Base-by-base conservation (phyloP, 345 rosid species). In the Clarkia xantiana region DNA sequence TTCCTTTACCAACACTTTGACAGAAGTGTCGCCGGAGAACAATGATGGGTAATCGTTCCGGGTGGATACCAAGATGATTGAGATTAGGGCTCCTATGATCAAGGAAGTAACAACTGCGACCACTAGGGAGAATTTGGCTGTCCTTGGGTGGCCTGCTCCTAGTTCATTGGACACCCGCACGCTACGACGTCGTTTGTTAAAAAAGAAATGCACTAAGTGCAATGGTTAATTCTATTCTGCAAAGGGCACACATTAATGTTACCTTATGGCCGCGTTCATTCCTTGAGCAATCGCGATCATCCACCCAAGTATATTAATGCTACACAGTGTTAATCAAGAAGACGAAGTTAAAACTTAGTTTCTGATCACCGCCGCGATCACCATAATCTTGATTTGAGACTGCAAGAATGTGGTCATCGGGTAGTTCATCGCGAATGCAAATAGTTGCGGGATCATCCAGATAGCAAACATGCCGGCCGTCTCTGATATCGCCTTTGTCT, bases 311-410 rank as follows among this genome's bases (percentile, higher is more conserved):
- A 47, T 20, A 11, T 47, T 47, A 9, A 47, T 20, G 51, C 51
- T 47, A 39, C n/a, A n/a, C n/a, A n/a, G n/a, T n/a, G n/a, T n/a
- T n/a, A n/a, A n/a, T n/a, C 38, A 18, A 47, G n/a, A 46, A 46
- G 47, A 44, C 2, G 18, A 15, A 45, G 10, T 42, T 16, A 44
- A 44, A 16, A 16, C 17, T 44, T 44, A n/a, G n/a, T n/a, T n/a
- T n/a, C n/a, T n/a, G 3, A 90, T 76, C 14, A 66, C 60, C 0
- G 95, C 84, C 91, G n/a, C n/a, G n/a, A 86, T 82, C 11, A 56
- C 94, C 79, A 79, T 61, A 14, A 86, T 73, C 63, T 79, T 90
- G 82, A 94, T 86, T 62, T 90, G 97, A 9, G 97, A 58, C 58
- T 82, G 95, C 15, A 90, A 53, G 56, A 90, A 90, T 53, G 81